phyloP scores from a whole-genome alignment of 106 monocot genomes.

The Platanthera guangdongensis region DNA sequence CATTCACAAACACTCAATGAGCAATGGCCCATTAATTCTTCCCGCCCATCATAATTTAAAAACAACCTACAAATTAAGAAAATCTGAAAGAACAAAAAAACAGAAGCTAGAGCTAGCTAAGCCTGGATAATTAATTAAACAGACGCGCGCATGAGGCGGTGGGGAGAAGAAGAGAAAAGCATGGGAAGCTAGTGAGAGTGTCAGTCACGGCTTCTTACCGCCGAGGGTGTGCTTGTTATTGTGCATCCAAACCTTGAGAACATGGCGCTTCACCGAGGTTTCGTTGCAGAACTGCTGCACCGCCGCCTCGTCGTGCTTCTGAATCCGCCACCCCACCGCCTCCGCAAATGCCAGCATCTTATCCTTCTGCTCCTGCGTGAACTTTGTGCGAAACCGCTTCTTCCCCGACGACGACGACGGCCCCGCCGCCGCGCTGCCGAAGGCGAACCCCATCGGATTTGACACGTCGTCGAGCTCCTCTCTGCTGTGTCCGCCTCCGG shows the following conservation, averaged over 20 bases:
- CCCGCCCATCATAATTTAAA: background rate
- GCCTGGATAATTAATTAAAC: background rate
- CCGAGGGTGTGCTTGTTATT: constrained; percentile 90
- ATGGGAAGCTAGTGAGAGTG: too few species aligned
- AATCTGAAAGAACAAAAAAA: background rate
- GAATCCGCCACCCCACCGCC: constrained; percentile 72
- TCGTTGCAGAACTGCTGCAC: constrained; percentile 83
- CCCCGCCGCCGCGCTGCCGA: constrained; percentile 14
- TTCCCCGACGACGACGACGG: constrained; percentile 19
- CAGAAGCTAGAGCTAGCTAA: background rate
- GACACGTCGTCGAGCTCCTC: constrained; percentile 67
- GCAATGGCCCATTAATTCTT: constrained; percentile 6
- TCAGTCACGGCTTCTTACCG: constrained; percentile 51
- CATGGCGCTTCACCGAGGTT: constrained; percentile 52
- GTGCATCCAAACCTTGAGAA: constrained; percentile 94
- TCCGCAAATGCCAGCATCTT: constrained; percentile 79
- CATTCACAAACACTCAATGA: background rate
- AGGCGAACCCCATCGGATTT: background rate
- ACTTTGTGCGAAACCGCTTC: constrained; percentile 78
- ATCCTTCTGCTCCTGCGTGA: constrained; percentile 85
- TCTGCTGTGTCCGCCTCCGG: constrained; percentile 52
- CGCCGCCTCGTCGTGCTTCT: constrained; percentile 77
- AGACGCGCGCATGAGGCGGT: too few species aligned
- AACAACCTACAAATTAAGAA: background rate
- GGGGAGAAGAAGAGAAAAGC: too few species aligned